Conservation (phyloP, 1,284 basidiomycete genomes). For the Trametes hirsuta region DNA sequence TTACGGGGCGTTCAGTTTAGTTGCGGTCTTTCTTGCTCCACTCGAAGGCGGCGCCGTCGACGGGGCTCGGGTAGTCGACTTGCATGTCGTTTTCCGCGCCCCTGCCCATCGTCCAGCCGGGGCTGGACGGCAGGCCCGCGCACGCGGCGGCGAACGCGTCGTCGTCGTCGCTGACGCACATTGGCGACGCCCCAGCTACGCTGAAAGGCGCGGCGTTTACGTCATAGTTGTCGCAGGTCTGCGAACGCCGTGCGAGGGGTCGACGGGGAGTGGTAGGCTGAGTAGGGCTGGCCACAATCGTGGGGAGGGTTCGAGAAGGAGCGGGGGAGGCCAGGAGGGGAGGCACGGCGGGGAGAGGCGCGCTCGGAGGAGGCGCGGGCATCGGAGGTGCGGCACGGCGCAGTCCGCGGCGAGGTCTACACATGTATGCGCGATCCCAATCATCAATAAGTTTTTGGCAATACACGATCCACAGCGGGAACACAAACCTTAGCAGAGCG, state of each 20-base stretch:
- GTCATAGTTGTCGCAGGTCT: conserved; percentile 29
- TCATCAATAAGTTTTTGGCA: background rate
- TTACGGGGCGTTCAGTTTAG: background rate
- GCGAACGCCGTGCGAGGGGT: conserved; percentile 27
- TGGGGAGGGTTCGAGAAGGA: conserved; percentile 20
- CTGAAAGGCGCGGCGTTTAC: conserved; percentile 16
- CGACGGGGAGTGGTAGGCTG: conserved; percentile 24
- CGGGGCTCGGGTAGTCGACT: conserved; percentile 34
- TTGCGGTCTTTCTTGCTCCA: conserved; percentile 8
- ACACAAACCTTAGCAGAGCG: conserved; percentile 24
- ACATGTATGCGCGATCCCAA: background rate
- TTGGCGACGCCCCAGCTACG: conserved; percentile 22
- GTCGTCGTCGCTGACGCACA: conserved; percentile 20
- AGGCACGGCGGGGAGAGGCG: conserved; percentile 17
- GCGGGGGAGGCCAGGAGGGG: conserved; percentile 19
- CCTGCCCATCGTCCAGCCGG: conserved; percentile 15
- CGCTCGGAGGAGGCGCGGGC: conserved; percentile 16
- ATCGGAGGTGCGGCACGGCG: conserved; percentile 20
- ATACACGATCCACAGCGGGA: no score
- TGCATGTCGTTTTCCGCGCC: conserved; percentile 22
- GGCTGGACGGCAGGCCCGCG: conserved; percentile 9
- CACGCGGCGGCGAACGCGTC: conserved; percentile 15
- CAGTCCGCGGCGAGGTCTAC: conserved; percentile 18
- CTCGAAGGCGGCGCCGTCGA: conserved; percentile 25
- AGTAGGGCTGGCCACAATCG: conserved; percentile 15